phyloP scores from a whole-genome alignment of 2,329 filamentous ascomycete species.

The Ascochyta clinopodiicola region DNA sequence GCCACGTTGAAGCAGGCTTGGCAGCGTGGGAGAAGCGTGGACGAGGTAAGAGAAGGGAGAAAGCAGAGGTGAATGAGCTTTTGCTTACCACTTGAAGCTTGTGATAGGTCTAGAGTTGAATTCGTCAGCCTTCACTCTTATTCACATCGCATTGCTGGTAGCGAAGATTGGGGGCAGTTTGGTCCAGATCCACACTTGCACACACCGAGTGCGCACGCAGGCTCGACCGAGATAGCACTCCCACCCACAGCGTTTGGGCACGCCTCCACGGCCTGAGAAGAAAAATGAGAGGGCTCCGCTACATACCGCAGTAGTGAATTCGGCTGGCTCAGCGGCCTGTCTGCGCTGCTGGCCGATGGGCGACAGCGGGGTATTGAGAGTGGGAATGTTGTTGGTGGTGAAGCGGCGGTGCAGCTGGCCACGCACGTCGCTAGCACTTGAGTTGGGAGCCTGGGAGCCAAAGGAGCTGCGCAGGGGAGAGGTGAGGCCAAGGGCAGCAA shows the following conservation, averaged over 20 bases:
- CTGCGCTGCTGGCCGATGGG: conserved; percentile 63
- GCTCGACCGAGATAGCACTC: neutral
- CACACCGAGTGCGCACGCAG: neutral
- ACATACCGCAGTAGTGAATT: conserved; percentile 61
- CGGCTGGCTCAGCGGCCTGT: conserved; percentile 61
- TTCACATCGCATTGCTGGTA: conserved; percentile 25
- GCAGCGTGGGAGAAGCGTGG: conserved; percentile 18
- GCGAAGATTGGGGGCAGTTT: conserved; percentile 1
- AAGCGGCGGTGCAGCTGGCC: conserved; percentile 86
- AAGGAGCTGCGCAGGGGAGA: conserved; percentile 71
- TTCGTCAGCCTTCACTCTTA: conserved; percentile 36
- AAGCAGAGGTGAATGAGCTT: conserved; percentile 34
- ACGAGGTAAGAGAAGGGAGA: conserved; percentile 16
- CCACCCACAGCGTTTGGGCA: neutral
- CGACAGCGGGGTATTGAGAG: conserved; percentile 73
- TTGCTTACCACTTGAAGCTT: conserved; percentile 77
- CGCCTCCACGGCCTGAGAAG: neutral
- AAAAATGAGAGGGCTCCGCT: conserved; percentile 37
- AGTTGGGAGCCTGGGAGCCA: conserved; percentile 45
- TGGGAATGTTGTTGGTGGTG: conserved; percentile 85
- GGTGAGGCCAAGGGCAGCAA: conserved; percentile 69
- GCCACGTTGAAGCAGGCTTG: neutral
- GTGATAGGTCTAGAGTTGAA: conserved; percentile 63
- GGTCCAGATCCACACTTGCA: neutral
- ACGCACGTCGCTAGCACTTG: conserved; percentile 69